These are phyloP conservation scores for Centaurea solstitialis DNA, from an alignment of 129 eudicot genomes.

Conservation along the genomic window DNA sequence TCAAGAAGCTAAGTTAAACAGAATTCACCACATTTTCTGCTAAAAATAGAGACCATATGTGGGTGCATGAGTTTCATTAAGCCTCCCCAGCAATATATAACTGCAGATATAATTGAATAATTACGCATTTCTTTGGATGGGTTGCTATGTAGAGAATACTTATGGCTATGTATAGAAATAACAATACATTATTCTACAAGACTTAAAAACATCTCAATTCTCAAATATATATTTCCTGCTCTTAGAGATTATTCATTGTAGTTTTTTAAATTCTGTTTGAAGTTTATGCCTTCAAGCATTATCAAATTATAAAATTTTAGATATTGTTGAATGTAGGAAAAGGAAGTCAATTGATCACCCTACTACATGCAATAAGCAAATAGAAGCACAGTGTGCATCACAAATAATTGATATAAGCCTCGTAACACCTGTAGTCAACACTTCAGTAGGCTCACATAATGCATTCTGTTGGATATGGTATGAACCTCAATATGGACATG, in stretches of 20 bases:
- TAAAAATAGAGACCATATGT: not conserved
- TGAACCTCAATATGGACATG: not conserved
- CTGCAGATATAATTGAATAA: not conserved
- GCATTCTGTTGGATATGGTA: not conserved
- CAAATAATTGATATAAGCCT: not conserved
- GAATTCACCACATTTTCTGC: conserved; percentile 1
- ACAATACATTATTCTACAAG: not conserved
- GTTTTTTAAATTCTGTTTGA: not conserved
- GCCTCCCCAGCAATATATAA: not conserved
- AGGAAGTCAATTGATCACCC: not conserved
- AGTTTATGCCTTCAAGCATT: not conserved
- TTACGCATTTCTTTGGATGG: not conserved
- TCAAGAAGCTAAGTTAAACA: not conserved
- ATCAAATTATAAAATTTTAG: not conserved
- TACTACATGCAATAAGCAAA: not conserved
- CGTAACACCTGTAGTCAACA: not conserved
- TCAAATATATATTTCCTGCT: not conserved
- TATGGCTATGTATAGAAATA: not conserved
- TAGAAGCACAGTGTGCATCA: not conserved
- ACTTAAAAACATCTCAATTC: not conserved
- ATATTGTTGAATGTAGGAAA: not conserved
- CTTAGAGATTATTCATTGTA: not conserved
- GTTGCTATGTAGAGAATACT: not conserved
- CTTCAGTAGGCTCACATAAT: not conserved
- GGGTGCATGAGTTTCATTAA: not conserved